Conservation (phyloP, 768 basidiomycete genomes). For the Hypsizygus marmoreus region DNA sequence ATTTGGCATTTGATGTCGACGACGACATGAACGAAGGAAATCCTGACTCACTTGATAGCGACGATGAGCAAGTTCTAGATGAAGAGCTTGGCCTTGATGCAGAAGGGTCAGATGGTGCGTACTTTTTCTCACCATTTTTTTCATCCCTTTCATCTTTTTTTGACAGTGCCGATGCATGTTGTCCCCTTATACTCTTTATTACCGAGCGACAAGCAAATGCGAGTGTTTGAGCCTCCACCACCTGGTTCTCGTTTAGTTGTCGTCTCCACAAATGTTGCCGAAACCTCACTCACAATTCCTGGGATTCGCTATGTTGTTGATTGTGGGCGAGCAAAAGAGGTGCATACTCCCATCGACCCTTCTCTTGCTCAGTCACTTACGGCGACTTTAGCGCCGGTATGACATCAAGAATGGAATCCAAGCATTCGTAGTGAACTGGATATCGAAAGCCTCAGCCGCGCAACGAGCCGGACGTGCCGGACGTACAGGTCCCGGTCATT, state of each 20-base stretch:
- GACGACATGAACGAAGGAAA: constrained; percentile 62
- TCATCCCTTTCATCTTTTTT: constrained; percentile 1
- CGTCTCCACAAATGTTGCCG: constrained; percentile 94
- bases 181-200: constrained; percentile 93
- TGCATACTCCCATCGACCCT: constrained; percentile 25
- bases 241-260: constrained; percentile 83
- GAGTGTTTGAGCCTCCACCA: constrained; percentile 86
- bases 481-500: constrained; percentile 97
- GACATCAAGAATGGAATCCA: constrained; percentile 84
- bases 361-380: not conserved
- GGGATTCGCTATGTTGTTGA: constrained; percentile 98
- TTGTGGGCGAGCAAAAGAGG: constrained; percentile 94
- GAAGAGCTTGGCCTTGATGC: constrained; percentile 59
- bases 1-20: constrained; percentile 72
- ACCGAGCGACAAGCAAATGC: constrained; percentile 93
- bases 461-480: constrained; percentile 97
- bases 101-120: constrained; percentile 68
- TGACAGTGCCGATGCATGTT: constrained; percentile 87
- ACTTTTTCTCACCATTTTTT: constrained; percentile 7
- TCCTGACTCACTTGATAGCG: constrained; percentile 74
- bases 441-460: constrained; percentile 91
- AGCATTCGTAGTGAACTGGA: constrained; percentile 90
- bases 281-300: constrained; percentile 96
- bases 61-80: constrained; percentile 60
- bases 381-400: constrained; percentile 66